Percentiles rank a stretch among this genome's conserved stretches.
Conservation (phyloP, 768 basidiomycete genomes). For the Suillus paluster region DNA sequence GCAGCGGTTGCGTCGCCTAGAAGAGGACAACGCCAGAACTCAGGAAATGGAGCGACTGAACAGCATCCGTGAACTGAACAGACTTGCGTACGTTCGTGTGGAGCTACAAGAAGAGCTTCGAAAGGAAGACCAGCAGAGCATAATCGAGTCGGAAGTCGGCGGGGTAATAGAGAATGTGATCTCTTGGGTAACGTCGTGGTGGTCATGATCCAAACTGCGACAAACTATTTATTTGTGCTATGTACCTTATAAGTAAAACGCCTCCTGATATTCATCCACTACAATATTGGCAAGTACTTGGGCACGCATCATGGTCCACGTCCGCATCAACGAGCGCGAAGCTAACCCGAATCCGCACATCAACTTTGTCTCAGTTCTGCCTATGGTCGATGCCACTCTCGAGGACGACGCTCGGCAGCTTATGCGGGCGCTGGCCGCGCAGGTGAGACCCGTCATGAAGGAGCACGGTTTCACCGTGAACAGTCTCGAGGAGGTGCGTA, state of each 20-base stretch:
- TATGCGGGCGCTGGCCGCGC: slow-evolving; percentile 79
- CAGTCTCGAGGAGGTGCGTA: slow-evolving; percentile 76
- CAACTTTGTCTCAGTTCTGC: slow-evolving; percentile 74
- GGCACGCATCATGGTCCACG: slow-evolving; percentile 62
- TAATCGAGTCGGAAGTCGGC: neutral
- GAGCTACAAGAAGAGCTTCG: slow-evolving; percentile 2
- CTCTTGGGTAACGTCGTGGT: neutral
- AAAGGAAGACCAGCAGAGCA: neutral
- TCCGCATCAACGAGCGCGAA: slow-evolving; percentile 70
- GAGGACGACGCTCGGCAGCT: slow-evolving; percentile 73
- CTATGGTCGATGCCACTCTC: slow-evolving; percentile 42
- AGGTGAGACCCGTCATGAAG: slow-evolving; percentile 86
- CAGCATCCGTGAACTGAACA: neutral
- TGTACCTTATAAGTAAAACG: slow-evolving; percentile 1
- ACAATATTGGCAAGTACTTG: neutral
- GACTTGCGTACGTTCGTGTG: neutral
- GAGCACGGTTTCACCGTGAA: slow-evolving; percentile 75
- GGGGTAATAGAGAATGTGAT: neutral
- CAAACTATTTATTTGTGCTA: neutral
- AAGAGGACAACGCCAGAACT: neutral
- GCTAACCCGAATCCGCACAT: slow-evolving; percentile 75
- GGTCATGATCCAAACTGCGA: neutral
- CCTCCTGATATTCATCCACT: slow-evolving; percentile 7
- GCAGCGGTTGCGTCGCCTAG: neutral
- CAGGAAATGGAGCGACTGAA: neutral